These are phyloP conservation scores for Amylocarpus encephaloides DNA, from an alignment of 2,329 filamentous ascomycete species.

Conservation along the genomic window DNA sequence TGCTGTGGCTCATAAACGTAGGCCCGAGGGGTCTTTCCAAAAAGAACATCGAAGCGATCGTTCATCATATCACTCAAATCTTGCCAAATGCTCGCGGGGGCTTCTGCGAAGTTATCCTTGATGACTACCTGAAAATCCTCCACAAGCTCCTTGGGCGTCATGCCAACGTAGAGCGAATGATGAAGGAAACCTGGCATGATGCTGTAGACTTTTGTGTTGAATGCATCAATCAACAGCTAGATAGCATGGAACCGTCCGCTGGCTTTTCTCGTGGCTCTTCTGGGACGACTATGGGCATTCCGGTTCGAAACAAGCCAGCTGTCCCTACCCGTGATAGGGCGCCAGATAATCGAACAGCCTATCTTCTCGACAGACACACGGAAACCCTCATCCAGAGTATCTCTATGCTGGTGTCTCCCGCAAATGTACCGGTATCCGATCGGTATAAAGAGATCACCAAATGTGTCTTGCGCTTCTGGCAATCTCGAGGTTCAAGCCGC, in stretches of 20 bases:
- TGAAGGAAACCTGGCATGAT: slow-evolving; percentile 39
- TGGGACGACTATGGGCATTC: slow-evolving; percentile 4
- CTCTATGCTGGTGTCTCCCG: slow-evolving; percentile 53
- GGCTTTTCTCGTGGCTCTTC: slow-evolving; percentile 17
- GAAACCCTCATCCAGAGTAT: slow-evolving; percentile 61
- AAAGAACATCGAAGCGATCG: slow-evolving; percentile 71
- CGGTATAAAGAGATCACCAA: slow-evolving; percentile 50
- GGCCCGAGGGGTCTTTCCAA: slow-evolving; percentile 61
- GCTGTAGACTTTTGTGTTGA: slow-evolving; percentile 52
- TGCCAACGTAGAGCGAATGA: slow-evolving; percentile 75
- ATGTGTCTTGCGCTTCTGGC: slow-evolving; percentile 55
- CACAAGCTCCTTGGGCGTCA: slow-evolving; percentile 62
- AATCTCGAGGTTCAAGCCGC: slow-evolving; percentile 45
- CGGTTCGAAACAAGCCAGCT: slow-evolving; percentile 14
- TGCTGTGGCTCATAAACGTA: slow-evolving; percentile 66
- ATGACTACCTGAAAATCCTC: slow-evolving; percentile 75
- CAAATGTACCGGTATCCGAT: slow-evolving; percentile 60
- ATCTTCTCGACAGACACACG: slow-evolving; percentile 32
- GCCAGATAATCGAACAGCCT: slow-evolving; percentile 23
- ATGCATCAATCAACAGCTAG: slow-evolving; percentile 48
- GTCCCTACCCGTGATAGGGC: slow-evolving; percentile 23
- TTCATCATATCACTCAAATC: slow-evolving; percentile 76
- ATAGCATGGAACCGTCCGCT: slow-evolving; percentile 13
- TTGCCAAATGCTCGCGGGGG: slow-evolving; percentile 56
- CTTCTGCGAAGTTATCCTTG: slow-evolving; percentile 62